Evolutionary conservation across 2,329 filamentous ascomycete genomes (phyloP), one percentile per base, ranked within the genome.

Genomic region (Talaromyces atroroseus): DNA sequence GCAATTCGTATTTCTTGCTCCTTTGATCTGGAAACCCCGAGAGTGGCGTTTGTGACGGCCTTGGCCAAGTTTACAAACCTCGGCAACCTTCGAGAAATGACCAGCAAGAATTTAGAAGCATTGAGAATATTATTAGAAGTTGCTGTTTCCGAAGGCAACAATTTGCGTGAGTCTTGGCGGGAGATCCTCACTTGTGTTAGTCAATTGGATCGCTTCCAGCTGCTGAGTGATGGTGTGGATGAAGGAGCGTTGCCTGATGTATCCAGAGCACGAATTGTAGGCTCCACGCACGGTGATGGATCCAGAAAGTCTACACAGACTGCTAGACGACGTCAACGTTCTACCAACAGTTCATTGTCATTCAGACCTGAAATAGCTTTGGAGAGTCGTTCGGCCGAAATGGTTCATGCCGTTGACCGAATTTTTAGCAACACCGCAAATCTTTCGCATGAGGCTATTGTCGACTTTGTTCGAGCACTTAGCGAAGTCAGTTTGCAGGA

Each of bases 401-500:
- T 96, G 65, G 85, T 97, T 63, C 90, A 92, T 64, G 87, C 88
- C 24, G 92, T 99, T 3, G 95, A 99, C 72, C 84, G 90, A 40
- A 97, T 99, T 65, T 99, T 99, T 68, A 95, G 91, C 49, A 96
- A 95, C 68, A 97, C 94, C 0, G 92, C 92, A 8, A 92, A 95
- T 64, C 80, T 99, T 2, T 92, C 89, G 4, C 92, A 92, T 58
- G 91, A 96, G 63, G 92, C 92, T 2, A 99, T 99, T 66, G 89
- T 97, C 1, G 87, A 95, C 70, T 99, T 99, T 70, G 92, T 96
- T 51, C 86, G 86, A 56, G 92, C 94, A 0, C 76, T 99, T 58
- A 95, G 90, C 7, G 91, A 96, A 69, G 92, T 99, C 62, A 97
- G 92, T 72, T 97, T 94, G 94, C 92, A 97, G 67, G 94, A 99